A percentile compares a stretch with the other conserved stretches of the same genome.
These are phyloP conservation scores for Aspergillus ellipticus DNA, from an alignment of 495 filamentous ascomycete genomes.

Conservation along the genomic window DNA sequence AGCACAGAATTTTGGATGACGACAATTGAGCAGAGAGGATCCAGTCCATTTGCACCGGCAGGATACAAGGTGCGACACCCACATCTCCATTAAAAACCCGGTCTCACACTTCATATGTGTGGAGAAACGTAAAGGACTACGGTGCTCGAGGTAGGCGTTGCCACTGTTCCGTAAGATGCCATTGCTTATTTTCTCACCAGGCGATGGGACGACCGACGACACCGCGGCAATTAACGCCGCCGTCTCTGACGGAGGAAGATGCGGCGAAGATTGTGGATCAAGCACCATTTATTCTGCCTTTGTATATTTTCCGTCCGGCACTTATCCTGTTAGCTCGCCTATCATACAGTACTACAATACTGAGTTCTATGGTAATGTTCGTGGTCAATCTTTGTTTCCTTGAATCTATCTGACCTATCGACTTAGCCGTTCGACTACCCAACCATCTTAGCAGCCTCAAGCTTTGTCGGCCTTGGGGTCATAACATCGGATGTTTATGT, in stretches of 20 bases:
- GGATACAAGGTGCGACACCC: constrained; percentile 13
- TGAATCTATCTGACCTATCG: too few relatives aligned
- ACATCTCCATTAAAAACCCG: background rate
- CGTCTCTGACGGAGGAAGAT: constrained; percentile 45
- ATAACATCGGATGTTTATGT: constrained; percentile 48
- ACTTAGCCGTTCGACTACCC: constrained; percentile 36
- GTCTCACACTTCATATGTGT: constrained; percentile 13
- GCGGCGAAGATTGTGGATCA: constrained; percentile 48
- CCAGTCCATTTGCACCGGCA: constrained; percentile 11
- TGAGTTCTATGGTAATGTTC: constrained; percentile 53
- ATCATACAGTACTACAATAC: constrained; percentile 66
- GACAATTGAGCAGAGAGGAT: constrained; percentile 3
- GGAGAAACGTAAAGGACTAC: constrained; percentile 42
- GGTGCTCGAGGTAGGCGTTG: constrained; percentile 35
- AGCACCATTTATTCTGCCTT: constrained; percentile 43
- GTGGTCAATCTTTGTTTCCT: too few relatives aligned
- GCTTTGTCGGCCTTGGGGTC: constrained; percentile 44
- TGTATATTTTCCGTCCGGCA: constrained; percentile 59
- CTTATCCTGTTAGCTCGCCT: constrained; percentile 54
- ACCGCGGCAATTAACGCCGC: constrained; percentile 52
- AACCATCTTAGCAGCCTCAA: constrained; percentile 36
- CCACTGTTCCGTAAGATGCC: background rate
- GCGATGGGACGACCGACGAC: constrained; percentile 51
- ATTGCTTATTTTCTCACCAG: constrained; percentile 7
- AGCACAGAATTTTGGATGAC: constrained; percentile 14